A percentile compares a stretch with the other conserved stretches of the same genome.
Evolutionary conservation across 2,329 filamentous ascomycete genomes (phyloP).

Genomic region (Claviceps sp.): DNA sequence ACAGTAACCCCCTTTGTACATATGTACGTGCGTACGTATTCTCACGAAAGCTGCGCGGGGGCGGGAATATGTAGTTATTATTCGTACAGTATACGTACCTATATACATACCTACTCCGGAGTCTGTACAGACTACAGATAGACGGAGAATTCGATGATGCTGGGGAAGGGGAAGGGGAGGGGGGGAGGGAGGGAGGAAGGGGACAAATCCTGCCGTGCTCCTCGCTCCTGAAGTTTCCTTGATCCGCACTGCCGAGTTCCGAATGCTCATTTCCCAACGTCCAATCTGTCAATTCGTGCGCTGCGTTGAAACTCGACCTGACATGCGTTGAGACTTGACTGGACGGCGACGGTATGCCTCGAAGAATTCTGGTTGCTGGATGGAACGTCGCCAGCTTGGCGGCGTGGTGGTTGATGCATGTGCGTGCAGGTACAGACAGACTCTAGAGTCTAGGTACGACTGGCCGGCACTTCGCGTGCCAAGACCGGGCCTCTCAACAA

Average conservation of each 20-base stretch:
- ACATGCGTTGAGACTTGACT: background rate
- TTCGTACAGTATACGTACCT: too few relatives aligned
- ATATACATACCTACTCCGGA: too few relatives aligned
- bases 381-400: too few relatives aligned
- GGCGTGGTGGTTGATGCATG: too few relatives aligned
- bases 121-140: background rate
- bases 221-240: background rate
- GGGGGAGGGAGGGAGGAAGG: too few relatives aligned
- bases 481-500: too few relatives aligned
- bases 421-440: too few relatives aligned
- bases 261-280: background rate
- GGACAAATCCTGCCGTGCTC: background rate
- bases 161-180: background rate
- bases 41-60: background rate
- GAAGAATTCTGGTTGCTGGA: too few relatives aligned
- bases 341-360: background rate
- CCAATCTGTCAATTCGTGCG: background rate
- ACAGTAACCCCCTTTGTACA: background rate
- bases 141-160: background rate
- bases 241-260: constrained; percentile 1
- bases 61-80: background rate
- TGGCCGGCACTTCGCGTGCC: too few relatives aligned
- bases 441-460: too few relatives aligned
- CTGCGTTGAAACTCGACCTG: background rate
- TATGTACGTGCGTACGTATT: background rate